A percentile compares a stretch with the other conserved stretches of the same genome.
Evolutionary conservation across 2,329 filamentous ascomycete genomes (phyloP).

Genomic region (Claviceps cyperi): DNA sequence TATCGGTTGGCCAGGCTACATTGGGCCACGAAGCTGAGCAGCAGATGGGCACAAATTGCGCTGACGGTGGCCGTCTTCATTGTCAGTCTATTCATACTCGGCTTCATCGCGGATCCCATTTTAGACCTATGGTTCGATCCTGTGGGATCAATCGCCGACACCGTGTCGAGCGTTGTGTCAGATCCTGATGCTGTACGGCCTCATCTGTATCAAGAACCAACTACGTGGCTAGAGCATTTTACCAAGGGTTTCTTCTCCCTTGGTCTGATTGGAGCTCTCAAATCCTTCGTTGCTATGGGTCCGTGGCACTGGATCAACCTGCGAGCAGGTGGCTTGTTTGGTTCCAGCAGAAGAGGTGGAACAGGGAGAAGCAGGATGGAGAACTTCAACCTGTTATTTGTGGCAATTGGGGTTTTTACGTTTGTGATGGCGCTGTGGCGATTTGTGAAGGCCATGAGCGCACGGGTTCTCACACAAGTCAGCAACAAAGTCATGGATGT

Average conservation of each 20-base stretch:
- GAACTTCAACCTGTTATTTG: slow-evolving; percentile 63
- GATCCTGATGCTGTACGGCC: slow-evolving; percentile 23
- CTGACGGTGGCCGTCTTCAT: slow-evolving; percentile 63
- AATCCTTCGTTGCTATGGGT: slow-evolving; percentile 59
- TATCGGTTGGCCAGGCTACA: slow-evolving; percentile 67
- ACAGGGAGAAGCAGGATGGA: slow-evolving; percentile 66
- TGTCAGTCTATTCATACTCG: slow-evolving; percentile 62
- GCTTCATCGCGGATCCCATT: slow-evolving; percentile 86
- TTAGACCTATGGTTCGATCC: slow-evolving; percentile 81
- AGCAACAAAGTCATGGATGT: slow-evolving; percentile 76
- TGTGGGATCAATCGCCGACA: slow-evolving; percentile 41
- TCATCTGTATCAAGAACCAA: slow-evolving; percentile 32
- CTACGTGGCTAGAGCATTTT: slow-evolving; percentile 70
- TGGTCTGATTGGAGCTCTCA: slow-evolving; percentile 72
- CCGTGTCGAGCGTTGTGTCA: slow-evolving; percentile 31
- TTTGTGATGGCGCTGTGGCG: slow-evolving; percentile 80
- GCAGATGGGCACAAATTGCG: slow-evolving; percentile 48
- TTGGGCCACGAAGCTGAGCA: slow-evolving; percentile 58
- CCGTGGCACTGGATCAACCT: slow-evolving; percentile 69
- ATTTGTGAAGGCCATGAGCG: slow-evolving; percentile 59
- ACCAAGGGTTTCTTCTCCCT: slow-evolving; percentile 81
- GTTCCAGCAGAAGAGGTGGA: slow-evolving; percentile 36
- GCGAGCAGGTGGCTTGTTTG: slow-evolving; percentile 43
- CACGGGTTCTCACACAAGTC: slow-evolving; percentile 57
- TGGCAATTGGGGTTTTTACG: slow-evolving; percentile 66